Base-by-base conservation (phyloP, 805 yeast genomes). In the Saccharomyces kudriavzevii region DNA sequence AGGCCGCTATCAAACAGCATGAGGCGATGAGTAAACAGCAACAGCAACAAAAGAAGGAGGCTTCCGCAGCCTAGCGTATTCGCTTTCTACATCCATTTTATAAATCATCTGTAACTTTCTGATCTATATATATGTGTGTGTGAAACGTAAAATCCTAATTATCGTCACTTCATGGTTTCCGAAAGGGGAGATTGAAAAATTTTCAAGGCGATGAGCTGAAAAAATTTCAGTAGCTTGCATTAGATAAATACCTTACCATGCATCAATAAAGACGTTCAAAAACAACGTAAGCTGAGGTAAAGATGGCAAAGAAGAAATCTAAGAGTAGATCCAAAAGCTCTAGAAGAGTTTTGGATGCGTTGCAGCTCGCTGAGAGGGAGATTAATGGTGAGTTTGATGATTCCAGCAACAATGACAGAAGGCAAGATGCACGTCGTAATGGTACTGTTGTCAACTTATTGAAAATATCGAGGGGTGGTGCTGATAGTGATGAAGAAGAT, bases 281-380 rank as follows among this genome's bases (percentile, higher is more conserved):
- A 24, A 35, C 43, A 35, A 35, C 3, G 17, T 35, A 17, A 17
- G 43, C 24, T 35, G 17, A 9, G 4, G 17, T 35, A 9, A 46
- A 27, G 10, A 64, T 67, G 69, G 66, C 64, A 14, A 62, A 66
- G 50, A 64, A 59, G 51, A 63, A 63, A 49, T 57, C 62, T n/a
- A 60, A 57, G 47, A 54, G 65, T 2, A 69, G 69, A 52, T 58
- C 72, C n/a, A 61, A 61, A 40, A 56, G 63, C 26, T 50, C 62
- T 1, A 63, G 56, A 24, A 70, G 80, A 56, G 80, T 75, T 9
- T 70, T 74, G 56, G 78, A 79, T 64, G 83, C 83, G 6, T 74
- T 78, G 52, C 80, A 78, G 56, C 67, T 78, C 14, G 83, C 82
- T 5, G 72, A 71, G 40, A 74, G 70, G 49, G 77, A 74, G 51